phyloP scores from a whole-genome alignment of 2,329 filamentous ascomycete species.

The Sporothrix variecibatus region DNA sequence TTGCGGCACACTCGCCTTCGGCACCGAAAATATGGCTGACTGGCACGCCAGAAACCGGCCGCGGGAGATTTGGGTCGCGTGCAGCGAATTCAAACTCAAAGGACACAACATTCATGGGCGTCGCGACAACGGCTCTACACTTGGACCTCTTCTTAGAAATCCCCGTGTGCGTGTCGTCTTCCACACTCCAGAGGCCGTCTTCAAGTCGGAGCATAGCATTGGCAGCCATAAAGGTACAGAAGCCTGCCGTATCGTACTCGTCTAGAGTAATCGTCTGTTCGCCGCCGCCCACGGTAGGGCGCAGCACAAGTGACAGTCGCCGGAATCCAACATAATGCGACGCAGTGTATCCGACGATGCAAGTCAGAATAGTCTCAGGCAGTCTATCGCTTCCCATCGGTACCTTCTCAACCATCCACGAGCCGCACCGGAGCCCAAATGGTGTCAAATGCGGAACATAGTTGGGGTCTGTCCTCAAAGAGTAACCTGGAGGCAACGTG shows the following conservation, averaged over 20 bases:
- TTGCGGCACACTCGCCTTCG: not conserved
- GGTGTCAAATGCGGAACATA: slow-evolving; percentile 51
- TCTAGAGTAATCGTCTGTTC: slow-evolving; percentile 43
- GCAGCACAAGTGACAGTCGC: slow-evolving; percentile 44
- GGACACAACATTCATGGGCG: slow-evolving; percentile 51
- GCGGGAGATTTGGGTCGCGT: not conserved
- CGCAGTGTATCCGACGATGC: slow-evolving; percentile 53
- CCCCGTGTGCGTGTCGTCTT: slow-evolving; percentile 31
- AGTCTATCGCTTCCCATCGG: slow-evolving; percentile 34
- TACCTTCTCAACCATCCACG: slow-evolving; percentile 47
- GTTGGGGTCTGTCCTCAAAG: slow-evolving; percentile 47
- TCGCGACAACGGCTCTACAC: slow-evolving; percentile 57
- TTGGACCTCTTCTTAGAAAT: slow-evolving; percentile 29
- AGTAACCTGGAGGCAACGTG: slow-evolving; percentile 20
- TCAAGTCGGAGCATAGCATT: slow-evolving; percentile 61
- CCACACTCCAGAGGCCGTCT: slow-evolving; percentile 49
- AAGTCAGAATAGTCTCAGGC: slow-evolving; percentile 29
- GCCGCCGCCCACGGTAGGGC: slow-evolving; percentile 34
- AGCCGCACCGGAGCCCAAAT: slow-evolving; percentile 57
- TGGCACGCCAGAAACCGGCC: not conserved
- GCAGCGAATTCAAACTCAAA: slow-evolving; percentile 49
- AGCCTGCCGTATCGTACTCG: slow-evolving; percentile 46
- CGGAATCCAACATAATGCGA: slow-evolving; percentile 59
- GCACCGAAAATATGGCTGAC: not conserved
- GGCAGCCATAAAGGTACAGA: slow-evolving; percentile 52